These are phyloP conservation scores for Penicillium subrubescens DNA, from an alignment of 495 filamentous ascomycete species.

Conservation along the genomic window DNA sequence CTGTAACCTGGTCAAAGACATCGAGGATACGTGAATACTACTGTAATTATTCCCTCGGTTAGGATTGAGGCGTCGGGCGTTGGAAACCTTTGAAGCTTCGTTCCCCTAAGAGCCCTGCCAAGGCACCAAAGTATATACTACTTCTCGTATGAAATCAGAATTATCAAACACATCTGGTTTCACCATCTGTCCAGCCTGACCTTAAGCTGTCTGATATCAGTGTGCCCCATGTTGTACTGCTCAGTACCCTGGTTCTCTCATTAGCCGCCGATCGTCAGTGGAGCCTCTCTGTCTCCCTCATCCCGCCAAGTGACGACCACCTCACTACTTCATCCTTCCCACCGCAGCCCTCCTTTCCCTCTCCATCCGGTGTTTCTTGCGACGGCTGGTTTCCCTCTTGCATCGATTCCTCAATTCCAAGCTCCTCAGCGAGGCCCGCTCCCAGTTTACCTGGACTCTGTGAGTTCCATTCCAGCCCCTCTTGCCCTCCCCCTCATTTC, in stretches of 20 bases:
- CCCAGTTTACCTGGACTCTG: constrained; percentile 11
- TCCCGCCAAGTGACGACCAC: constrained; percentile 45
- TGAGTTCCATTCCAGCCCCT: constrained; percentile 21
- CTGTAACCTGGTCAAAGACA: not conserved
- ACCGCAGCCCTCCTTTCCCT: constrained; percentile 14
- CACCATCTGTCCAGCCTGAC: not conserved
- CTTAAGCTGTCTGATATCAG: not conserved
- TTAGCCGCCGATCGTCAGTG: constrained; percentile 49
- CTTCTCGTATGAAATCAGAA: not conserved
- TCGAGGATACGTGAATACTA: not conserved
- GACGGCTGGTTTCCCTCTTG: constrained; percentile 14
- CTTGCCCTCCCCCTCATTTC: constrained; percentile 25
- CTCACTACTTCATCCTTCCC: constrained; percentile 28
- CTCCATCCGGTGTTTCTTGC: constrained; percentile 18
- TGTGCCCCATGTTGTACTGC: constrained; percentile 13
- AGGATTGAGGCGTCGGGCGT: not conserved
- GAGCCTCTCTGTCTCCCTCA: constrained; percentile 33
- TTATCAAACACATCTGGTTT: not conserved
- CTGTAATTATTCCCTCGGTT: not conserved
- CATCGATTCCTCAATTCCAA: constrained; percentile 17
- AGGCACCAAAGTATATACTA: not conserved
- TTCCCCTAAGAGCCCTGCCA: not conserved
- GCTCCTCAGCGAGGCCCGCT: constrained; percentile 9
- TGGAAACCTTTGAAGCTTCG: not conserved
- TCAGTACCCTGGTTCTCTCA: constrained; percentile 24